phyloP scores from a whole-genome alignment of 2,329 filamentous ascomycete genomes.

The Phoma sp. region DNA sequence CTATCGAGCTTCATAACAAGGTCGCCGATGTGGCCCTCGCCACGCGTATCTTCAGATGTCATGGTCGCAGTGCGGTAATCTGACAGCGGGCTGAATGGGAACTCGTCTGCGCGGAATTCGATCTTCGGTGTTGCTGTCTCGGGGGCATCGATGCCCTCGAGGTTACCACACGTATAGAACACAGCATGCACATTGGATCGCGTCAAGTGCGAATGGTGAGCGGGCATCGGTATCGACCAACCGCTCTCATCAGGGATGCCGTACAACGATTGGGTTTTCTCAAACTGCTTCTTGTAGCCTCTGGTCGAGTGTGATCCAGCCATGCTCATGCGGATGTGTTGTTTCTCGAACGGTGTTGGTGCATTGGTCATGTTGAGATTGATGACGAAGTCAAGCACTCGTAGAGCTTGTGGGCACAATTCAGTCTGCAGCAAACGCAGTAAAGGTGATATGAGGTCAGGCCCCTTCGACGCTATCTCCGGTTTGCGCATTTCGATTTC shows the following conservation, averaged over 20 bases:
- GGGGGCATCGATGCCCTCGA: constrained; percentile 55
- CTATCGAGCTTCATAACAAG: constrained; percentile 68
- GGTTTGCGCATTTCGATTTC: constrained; percentile 92
- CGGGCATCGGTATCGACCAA: constrained; percentile 94
- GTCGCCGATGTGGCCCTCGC: constrained; percentile 78
- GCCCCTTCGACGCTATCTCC: constrained; percentile 87
- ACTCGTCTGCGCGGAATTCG: constrained; percentile 91
- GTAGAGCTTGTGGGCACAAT: constrained; percentile 88
- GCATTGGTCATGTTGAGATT: constrained; percentile 91
- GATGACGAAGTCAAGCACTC: constrained; percentile 94
- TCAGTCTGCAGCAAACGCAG: constrained; percentile 89
- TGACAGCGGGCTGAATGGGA: constrained; percentile 72
- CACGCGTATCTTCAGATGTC: constrained; percentile 82
- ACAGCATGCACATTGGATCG: constrained; percentile 92
- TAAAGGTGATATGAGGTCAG: constrained; percentile 92
- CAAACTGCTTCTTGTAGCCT: constrained; percentile 89
- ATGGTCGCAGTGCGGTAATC: constrained; percentile 85
- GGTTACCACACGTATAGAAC: constrained; percentile 84
- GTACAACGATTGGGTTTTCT: constrained; percentile 90
- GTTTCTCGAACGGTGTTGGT: constrained; percentile 78
- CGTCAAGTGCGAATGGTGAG: constrained; percentile 84
- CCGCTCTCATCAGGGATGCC: constrained; percentile 95
- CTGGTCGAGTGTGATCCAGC: constrained; percentile 80
- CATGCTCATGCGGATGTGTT: constrained; percentile 98
- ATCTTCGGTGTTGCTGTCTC: constrained; percentile 79